Conservation (phyloP, 148 eudicot genomes). For the Vaccinium myrtillus region DNA sequence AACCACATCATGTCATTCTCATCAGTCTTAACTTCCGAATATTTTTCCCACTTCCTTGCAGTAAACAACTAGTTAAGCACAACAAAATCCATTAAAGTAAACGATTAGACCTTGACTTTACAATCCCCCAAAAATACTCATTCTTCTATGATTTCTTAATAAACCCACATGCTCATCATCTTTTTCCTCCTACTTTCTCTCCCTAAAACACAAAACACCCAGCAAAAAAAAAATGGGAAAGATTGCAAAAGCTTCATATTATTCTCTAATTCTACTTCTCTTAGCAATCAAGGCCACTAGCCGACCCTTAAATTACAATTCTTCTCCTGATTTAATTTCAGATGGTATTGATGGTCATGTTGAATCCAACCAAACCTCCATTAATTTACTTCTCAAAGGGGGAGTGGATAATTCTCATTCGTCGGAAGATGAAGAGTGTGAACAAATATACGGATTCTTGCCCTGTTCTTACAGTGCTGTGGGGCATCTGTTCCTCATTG, state of each 20-base stretch:
- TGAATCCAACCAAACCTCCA: neutral
- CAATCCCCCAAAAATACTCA: neutral
- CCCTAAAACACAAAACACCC: neutral
- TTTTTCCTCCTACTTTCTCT: neutral
- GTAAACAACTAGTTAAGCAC: neutral
- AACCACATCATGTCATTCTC: neutral
- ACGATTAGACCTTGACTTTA: neutral
- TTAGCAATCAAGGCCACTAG: neutral
- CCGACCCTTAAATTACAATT: neutral
- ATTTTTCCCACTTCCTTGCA: neutral
- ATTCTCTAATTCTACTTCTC: neutral
- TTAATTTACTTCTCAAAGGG: neutral
- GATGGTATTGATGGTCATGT: slow-evolving; percentile 15
- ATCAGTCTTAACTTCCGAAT: neutral
- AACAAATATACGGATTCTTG: slow-evolving; percentile 38
- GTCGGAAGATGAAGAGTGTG: slow-evolving; percentile 19
- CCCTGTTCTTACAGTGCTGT: slow-evolving; percentile 28
- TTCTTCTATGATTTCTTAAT: neutral
- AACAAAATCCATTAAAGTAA: neutral
- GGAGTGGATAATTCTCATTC: neutral
- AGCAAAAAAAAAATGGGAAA: neutral
- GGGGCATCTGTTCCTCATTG: slow-evolving; percentile 35
- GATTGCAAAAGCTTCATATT: neutral
- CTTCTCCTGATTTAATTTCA: slow-evolving; percentile 13
- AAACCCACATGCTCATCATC: neutral